Conservation (phyloP, 345 rosid species). For the Clarkia xantiana region DNA sequence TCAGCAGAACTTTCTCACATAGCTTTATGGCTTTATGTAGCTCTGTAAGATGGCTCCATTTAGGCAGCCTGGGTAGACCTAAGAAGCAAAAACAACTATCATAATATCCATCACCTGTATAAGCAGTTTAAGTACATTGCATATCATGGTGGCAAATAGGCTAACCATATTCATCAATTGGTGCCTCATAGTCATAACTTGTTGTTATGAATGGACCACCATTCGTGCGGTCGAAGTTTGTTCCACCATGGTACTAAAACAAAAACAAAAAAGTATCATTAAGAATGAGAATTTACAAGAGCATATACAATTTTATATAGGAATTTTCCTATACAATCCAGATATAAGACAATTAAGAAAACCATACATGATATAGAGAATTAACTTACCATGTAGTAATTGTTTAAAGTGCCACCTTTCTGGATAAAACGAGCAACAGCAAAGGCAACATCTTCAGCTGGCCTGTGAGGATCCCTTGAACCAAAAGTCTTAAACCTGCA, state of each 20-base stretch:
- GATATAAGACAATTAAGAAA: no score
- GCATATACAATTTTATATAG: neutral
- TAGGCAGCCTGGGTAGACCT: conserved; percentile 85
- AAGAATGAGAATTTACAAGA: neutral
- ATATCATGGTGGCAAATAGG: neutral
- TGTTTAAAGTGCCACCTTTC: conserved; percentile 79
- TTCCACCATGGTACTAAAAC: conserved; percentile 87
- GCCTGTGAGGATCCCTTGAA: conserved; percentile 79
- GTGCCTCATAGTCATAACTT: conserved; percentile 97
- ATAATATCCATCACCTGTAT: neutral
- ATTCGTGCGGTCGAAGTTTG: conserved; percentile 88
- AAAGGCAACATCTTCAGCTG: conserved; percentile 75
- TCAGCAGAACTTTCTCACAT: conserved; percentile 55
- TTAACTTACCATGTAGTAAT: conserved; percentile 72
- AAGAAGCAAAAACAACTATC: conserved; percentile 5
- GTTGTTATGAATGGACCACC: conserved; percentile 95
- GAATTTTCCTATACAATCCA: no score
- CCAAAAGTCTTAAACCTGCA: conserved; percentile 90
- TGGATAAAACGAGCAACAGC: conserved; percentile 86
- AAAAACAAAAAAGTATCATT: conserved; percentile 5
- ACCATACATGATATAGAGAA: no score
- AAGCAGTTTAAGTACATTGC: neutral
- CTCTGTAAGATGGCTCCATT: conserved; percentile 90
- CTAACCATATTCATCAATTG: conserved; percentile 95
- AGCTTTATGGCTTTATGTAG: conserved; percentile 72